These are phyloP conservation scores for Ceratobasidium sp. DNA, from an alignment of 1,284 basidiomycete genomes.

Conservation along the genomic window DNA sequence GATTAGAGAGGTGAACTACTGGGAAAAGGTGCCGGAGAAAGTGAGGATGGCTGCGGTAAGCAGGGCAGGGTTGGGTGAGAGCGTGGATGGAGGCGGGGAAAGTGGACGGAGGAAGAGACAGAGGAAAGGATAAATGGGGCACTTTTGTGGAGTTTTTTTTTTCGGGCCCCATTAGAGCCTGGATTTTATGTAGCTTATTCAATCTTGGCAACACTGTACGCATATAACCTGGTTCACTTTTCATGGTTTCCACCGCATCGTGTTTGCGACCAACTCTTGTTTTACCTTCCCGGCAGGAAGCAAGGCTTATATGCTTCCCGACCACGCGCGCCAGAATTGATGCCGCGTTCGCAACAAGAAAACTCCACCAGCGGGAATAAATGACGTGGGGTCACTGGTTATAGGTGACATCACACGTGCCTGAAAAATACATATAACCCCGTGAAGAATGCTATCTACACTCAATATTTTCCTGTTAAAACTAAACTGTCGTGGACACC, in stretches of 20 bases:
- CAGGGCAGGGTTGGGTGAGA: slow-evolving; percentile 51
- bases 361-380: slow-evolving; percentile 9
- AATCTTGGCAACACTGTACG: background rate
- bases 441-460: background rate
- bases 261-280: no score
- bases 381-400: slow-evolving; percentile 14
- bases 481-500: slow-evolving; percentile 13
- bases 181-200: background rate
- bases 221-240: background rate
- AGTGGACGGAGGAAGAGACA: slow-evolving; percentile 33
- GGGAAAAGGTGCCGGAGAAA: slow-evolving; percentile 79
- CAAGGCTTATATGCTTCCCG: background rate
- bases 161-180: background rate
- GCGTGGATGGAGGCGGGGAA: background rate
- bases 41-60: slow-evolving; percentile 69
- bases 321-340: background rate
- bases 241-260: no score
- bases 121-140: slow-evolving; percentile 29
- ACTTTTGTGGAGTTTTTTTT: background rate
- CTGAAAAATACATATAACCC: slow-evolving; percentile 12
- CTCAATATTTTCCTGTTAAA: no score
- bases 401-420: slow-evolving; percentile 23
- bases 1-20: slow-evolving; percentile 74
- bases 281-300: no score
- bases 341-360: background rate